These are phyloP conservation scores for Actinomortierella wolfii DNA, from an alignment of 371 early-diverging fungal genomes.

Conservation along the genomic window DNA sequence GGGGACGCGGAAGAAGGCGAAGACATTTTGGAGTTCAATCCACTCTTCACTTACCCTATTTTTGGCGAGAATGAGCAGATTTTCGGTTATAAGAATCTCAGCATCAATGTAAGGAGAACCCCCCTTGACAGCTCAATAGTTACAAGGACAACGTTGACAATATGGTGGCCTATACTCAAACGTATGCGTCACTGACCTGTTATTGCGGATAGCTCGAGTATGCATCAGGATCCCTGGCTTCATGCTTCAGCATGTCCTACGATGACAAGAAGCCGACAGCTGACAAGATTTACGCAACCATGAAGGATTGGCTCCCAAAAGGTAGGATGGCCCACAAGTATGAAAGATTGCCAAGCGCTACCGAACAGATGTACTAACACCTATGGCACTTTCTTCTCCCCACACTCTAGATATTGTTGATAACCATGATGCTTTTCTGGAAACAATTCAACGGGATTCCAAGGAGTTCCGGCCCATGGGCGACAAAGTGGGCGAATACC, in stretches of 20 bases:
- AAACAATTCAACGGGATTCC: constrained; percentile 63
- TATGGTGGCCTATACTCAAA: too few relatives aligned
- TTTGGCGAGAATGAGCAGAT: constrained; percentile 89
- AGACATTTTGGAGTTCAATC: constrained; percentile 55
- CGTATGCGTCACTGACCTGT: too few relatives aligned
- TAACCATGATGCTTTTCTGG: constrained; percentile 65
- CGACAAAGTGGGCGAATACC: constrained; percentile 72
- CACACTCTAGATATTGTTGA: constrained; percentile 50
- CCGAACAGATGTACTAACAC: background rate
- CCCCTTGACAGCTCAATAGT: too few relatives aligned
- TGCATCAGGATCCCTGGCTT: constrained; percentile 77
- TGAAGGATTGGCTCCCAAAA: constrained; percentile 52
- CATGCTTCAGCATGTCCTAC: constrained; percentile 70
- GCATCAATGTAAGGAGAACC: constrained; percentile 59
- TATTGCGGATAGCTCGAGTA: constrained; percentile 62
- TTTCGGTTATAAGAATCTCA: constrained; percentile 85
- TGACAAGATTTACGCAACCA: constrained; percentile 51
- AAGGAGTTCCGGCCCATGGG: constrained; percentile 69
- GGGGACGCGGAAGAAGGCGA: constrained; percentile 31
- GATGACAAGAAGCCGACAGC: constrained; percentile 49
- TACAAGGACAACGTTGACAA: background rate
- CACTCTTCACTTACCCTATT: constrained; percentile 85
- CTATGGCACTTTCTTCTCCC: background rate
- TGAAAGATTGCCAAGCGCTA: background rate
- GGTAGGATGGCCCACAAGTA: constrained; percentile 31